phyloP scores from a whole-genome alignment of 768 basidiomycete genomes.

The Leccinum longicurvipes region DNA sequence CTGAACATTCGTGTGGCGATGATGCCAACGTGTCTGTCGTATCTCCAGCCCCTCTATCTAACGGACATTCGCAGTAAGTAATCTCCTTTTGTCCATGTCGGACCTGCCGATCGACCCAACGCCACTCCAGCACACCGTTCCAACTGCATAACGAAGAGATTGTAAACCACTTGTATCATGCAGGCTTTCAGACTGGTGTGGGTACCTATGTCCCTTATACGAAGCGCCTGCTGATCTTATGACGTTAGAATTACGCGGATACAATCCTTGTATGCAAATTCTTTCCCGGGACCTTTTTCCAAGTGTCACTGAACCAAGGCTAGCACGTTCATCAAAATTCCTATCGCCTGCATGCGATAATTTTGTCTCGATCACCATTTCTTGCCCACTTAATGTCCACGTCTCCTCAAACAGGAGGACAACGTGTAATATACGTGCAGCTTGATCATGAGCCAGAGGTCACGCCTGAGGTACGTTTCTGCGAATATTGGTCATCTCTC shows the following conservation, averaged over 20 bases:
- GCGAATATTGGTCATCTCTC: slow-evolving; percentile 18
- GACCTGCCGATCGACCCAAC: slow-evolving; percentile 7
- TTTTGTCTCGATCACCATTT: slow-evolving; percentile 84
- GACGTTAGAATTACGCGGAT: slow-evolving; percentile 73
- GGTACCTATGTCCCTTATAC: slow-evolving; percentile 33
- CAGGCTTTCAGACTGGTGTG: slow-evolving; percentile 81
- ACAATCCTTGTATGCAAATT: slow-evolving; percentile 61
- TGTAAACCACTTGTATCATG: slow-evolving; percentile 72
- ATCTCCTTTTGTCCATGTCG: neutral
- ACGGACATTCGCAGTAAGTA: slow-evolving; percentile 63
- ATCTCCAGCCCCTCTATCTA: slow-evolving; percentile 42
- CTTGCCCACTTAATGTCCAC: slow-evolving; percentile 87
- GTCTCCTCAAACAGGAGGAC: slow-evolving; percentile 61
- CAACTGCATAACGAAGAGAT: slow-evolving; percentile 73
- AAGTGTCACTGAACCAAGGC: slow-evolving; percentile 10
- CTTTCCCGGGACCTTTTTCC: slow-evolving; percentile 2
- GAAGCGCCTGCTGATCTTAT: slow-evolving; percentile 7
- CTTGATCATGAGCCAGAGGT: slow-evolving; percentile 79
- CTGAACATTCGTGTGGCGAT: slow-evolving; percentile 38
- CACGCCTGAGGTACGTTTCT: slow-evolving; percentile 69
- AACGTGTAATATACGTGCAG: slow-evolving; percentile 69
- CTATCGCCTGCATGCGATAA: slow-evolving; percentile 80
- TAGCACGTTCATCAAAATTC: slow-evolving; percentile 73
- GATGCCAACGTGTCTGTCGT: slow-evolving; percentile 17
- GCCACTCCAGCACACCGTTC: slow-evolving; percentile 40